Evolutionary conservation across 495 filamentous ascomycete genomes (phyloP).

Genomic region (Lentithecium fluviatile): DNA sequence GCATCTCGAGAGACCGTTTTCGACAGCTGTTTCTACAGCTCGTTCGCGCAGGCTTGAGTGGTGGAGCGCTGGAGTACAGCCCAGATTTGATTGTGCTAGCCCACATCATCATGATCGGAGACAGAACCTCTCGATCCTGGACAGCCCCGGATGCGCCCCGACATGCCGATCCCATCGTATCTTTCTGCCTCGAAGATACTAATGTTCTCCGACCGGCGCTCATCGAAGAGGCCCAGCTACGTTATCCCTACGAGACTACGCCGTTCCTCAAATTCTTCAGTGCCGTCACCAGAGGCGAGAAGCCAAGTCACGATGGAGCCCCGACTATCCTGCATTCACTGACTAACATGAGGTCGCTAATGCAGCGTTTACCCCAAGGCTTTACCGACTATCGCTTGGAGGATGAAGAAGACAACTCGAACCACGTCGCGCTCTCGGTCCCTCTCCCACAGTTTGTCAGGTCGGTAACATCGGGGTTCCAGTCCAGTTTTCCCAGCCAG

Average conservation of each 20-base stretch:
- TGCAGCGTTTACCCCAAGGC: constrained; percentile 62
- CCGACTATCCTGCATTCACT: constrained; percentile 56
- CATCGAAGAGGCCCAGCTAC: constrained; percentile 61
- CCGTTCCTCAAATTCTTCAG: constrained; percentile 71
- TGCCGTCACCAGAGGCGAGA: constrained; percentile 50
- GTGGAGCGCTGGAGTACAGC: constrained; percentile 19
- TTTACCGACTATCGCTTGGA: constrained; percentile 71
- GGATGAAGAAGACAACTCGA: constrained; percentile 80
- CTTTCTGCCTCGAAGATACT: constrained; percentile 50
- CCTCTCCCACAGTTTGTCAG: constrained; percentile 54
- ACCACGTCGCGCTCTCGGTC: constrained; percentile 56
- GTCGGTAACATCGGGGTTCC: neutral
- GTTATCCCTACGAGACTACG: constrained; percentile 84
- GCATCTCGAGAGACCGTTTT: constrained; percentile 23
- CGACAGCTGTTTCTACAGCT: constrained; percentile 24
- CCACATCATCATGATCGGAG: constrained; percentile 19
- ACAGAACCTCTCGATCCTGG: constrained; percentile 21
- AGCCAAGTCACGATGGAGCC: constrained; percentile 48
- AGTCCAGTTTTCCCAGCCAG: neutral
- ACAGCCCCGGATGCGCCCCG: neutral
- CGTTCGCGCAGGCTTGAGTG: constrained; percentile 22
- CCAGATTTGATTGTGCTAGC: constrained; percentile 26
- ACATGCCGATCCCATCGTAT: constrained; percentile 24
- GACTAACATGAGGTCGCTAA: constrained; percentile 63
- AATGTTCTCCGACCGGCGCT: constrained; percentile 54